Conservation (phyloP, 225 moss, liverwort and hornwort species). For the Rhytidiadelphus loreus region DNA sequence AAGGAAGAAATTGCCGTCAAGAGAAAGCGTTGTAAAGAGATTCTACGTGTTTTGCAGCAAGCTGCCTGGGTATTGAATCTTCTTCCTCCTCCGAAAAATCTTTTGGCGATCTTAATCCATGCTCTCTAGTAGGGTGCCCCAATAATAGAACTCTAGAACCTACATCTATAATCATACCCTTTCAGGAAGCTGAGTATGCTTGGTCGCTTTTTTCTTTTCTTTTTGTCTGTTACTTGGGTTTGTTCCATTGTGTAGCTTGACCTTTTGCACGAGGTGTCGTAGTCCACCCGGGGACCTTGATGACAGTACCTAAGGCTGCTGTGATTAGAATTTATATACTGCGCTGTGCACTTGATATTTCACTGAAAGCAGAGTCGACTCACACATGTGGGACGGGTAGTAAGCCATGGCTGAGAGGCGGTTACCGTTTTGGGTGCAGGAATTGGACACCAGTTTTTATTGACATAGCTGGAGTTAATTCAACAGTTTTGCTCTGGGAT, state of each 20-base stretch:
- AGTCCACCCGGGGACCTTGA: background rate
- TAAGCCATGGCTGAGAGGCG: slow-evolving; percentile 39
- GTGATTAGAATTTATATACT: background rate
- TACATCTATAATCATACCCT: background rate
- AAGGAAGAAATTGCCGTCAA: slow-evolving; percentile 95
- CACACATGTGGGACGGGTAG: slow-evolving; percentile 5
- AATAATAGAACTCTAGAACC: background rate
- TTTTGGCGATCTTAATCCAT: background rate
- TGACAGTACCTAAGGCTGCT: background rate
- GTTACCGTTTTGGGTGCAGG: slow-evolving; percentile 56
- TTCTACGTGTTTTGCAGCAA: slow-evolving; percentile 92
- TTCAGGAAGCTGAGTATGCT: background rate
- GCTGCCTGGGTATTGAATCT: slow-evolving; percentile 73
- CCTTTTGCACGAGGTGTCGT: background rate
- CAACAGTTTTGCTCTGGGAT: slow-evolving; percentile 19
- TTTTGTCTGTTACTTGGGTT: background rate
- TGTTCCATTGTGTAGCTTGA: background rate
- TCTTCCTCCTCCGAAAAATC: background rate
- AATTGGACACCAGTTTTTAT: slow-evolving; percentile 54
- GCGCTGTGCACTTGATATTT: background rate
- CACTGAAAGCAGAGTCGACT: background rate
- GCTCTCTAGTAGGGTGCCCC: background rate
- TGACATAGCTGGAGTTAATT: slow-evolving; percentile 33
- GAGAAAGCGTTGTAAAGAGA: slow-evolving; percentile 95
- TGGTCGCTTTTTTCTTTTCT: background rate